Percentiles rank a stretch among this genome's conserved stretches.
Conservation (phyloP, 257 asterid genomes). For the Solanum dulcamara region DNA sequence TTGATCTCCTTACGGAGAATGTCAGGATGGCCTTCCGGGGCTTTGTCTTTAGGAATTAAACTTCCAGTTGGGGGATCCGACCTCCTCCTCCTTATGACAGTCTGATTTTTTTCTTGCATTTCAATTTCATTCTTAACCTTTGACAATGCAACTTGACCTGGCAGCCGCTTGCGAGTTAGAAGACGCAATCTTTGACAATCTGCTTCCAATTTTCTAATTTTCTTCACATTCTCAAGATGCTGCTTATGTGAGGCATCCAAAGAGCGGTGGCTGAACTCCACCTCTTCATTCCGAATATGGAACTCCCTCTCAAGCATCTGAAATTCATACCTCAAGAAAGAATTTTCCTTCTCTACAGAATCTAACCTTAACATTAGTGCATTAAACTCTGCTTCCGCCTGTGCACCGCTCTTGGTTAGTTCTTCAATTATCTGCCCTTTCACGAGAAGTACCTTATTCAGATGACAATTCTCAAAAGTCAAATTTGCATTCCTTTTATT, state of each 20-base stretch:
- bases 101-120: slow-evolving; percentile 19
- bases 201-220: slow-evolving; percentile 63
- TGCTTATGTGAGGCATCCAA: slow-evolving; percentile 40
- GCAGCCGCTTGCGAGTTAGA: slow-evolving; percentile 43
- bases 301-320: slow-evolving; percentile 63
- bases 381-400: slow-evolving; percentile 50
- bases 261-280: slow-evolving; percentile 33
- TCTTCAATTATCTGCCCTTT: slow-evolving; percentile 54
- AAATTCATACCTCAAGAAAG: slow-evolving; percentile 59
- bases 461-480: slow-evolving; percentile 51
- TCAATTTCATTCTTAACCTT: slow-evolving; percentile 32
- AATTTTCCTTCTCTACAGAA: slow-evolving; percentile 69
- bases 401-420: slow-evolving; percentile 26
- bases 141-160: slow-evolving; percentile 20
- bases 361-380: slow-evolving; percentile 60
- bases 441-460: slow-evolving; percentile 39
- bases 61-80: slow-evolving; percentile 12
- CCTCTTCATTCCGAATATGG: slow-evolving; percentile 46
- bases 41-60: slow-evolving; percentile 9
- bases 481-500: slow-evolving; percentile 30
- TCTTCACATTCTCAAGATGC: slow-evolving; percentile 40
- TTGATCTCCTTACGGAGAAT: slow-evolving; percentile 24
- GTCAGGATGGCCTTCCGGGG: slow-evolving; percentile 6
- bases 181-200: slow-evolving; percentile 77
- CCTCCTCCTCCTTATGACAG: slow-evolving; percentile 25